Conservation (phyloP, 225 moss, liverwort and hornwort genomes). For the Antitrichia curtipendula region DNA sequence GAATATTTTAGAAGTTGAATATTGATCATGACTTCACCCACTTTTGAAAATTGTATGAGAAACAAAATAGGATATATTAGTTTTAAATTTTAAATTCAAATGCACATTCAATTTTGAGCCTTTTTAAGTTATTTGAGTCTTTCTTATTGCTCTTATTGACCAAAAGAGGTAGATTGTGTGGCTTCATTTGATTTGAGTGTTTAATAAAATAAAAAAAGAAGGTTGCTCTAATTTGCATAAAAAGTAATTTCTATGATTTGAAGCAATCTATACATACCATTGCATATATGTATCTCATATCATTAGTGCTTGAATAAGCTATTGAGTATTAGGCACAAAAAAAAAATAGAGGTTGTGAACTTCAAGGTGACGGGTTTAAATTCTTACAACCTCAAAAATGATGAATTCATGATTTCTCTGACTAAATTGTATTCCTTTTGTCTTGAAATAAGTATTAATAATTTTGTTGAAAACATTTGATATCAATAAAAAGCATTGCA, state of each 20-base stretch:
- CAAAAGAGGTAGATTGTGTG: background rate
- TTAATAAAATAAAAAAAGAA: background rate
- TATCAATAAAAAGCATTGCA: background rate
- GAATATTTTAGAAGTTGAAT: too few species aligned
- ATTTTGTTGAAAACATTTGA: background rate
- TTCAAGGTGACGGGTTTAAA: background rate
- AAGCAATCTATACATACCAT: too few species aligned
- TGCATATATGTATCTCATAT: too few species aligned
- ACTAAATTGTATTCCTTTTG: accelerated
- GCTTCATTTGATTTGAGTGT: background rate
- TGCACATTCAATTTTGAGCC: background rate
- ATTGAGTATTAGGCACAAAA: background rate
- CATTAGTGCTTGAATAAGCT: background rate
- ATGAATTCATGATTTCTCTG: background rate
- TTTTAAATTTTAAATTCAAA: background rate
- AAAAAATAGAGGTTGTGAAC: background rate
- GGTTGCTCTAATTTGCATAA: accelerated
- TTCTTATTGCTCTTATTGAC: background rate
- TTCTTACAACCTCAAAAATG: background rate
- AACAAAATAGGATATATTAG: background rate
- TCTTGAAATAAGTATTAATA: background rate
- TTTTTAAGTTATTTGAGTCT: background rate
- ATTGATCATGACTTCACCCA: background rate
- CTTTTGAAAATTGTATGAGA: background rate
- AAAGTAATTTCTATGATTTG: background rate